A percentile compares a stretch with the other conserved stretches of the same genome.
These are phyloP conservation scores for Anthracocystis setariae DNA, from an alignment of 1,284 basidiomycete genomes.

Conservation along the genomic window DNA sequence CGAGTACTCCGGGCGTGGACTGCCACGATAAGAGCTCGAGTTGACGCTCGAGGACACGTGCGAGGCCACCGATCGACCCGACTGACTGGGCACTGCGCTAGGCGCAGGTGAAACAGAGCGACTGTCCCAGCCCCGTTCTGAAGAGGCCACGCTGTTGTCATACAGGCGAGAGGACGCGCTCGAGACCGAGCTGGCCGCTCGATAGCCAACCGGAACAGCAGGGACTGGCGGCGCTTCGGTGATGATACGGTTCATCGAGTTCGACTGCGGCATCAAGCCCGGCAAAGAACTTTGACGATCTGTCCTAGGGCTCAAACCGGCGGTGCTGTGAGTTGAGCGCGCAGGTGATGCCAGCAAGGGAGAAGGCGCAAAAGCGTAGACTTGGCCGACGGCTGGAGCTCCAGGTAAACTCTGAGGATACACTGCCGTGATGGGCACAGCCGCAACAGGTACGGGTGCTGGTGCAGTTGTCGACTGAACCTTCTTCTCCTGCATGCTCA, in stretches of 20 bases:
- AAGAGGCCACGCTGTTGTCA: slow-evolving; percentile 24
- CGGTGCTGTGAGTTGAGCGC: slow-evolving; percentile 9
- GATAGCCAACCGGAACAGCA: slow-evolving; percentile 38
- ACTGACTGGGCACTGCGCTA: slow-evolving; percentile 46
- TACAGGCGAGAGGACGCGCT: slow-evolving; percentile 45
- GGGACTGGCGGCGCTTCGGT: slow-evolving; percentile 54
- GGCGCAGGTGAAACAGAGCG: slow-evolving; percentile 44
- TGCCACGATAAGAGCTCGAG: slow-evolving; percentile 38
- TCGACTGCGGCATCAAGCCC: slow-evolving; percentile 17
- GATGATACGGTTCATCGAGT: slow-evolving; percentile 38
- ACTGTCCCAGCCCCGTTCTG: slow-evolving; percentile 37
- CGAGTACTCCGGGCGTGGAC: slow-evolving; percentile 40
- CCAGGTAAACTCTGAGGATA: slow-evolving; percentile 4
- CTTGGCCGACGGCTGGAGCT: slow-evolving; percentile 14
- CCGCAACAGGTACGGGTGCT: neutral
- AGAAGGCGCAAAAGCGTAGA: slow-evolving; percentile 12
- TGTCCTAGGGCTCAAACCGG: slow-evolving; percentile 23
- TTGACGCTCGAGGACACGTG: slow-evolving; percentile 52
- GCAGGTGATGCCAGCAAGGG: slow-evolving; percentile 28
- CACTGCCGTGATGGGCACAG: neutral
- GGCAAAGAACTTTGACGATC: slow-evolving; percentile 25
- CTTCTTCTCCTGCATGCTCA: slow-evolving; percentile 28
- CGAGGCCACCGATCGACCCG: slow-evolving; percentile 46
- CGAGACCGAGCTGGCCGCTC: slow-evolving; percentile 18
- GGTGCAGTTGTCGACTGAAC: slow-evolving; percentile 7